These are phyloP conservation scores for Phaffomyces thermotolerans DNA, from an alignment of 805 yeast species.

Conservation along the genomic window DNA sequence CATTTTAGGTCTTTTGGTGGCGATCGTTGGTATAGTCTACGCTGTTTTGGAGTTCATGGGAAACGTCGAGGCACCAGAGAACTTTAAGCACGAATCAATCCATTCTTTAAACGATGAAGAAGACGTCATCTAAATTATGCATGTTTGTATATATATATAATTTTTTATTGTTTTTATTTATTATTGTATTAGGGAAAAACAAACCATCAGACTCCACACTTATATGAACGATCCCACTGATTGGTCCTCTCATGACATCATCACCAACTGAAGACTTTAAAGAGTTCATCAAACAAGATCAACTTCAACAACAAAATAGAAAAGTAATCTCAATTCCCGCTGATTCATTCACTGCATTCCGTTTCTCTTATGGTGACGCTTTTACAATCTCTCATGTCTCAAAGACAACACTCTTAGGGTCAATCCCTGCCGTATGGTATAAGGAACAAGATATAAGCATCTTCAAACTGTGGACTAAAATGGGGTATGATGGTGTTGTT, in stretches of 20 bases:
- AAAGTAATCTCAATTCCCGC: background rate
- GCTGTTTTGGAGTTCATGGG: constrained; percentile 64
- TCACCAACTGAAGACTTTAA: no score
- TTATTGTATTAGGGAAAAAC: no score
- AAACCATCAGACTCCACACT: no score
- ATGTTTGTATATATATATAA: background rate
- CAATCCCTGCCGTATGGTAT: constrained; percentile 52
- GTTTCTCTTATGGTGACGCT: constrained; percentile 47
- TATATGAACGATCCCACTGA: no score
- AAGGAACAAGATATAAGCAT: constrained; percentile 28
- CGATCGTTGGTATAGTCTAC: constrained; percentile 53
- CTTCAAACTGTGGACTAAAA: constrained; percentile 14
- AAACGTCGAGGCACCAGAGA: constrained; percentile 71
- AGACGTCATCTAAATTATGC: constrained; percentile 20
- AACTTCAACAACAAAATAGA: background rate
- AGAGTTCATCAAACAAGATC: background rate
- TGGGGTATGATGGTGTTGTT: constrained; percentile 1
- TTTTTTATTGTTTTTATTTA: background rate
- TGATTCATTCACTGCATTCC: constrained; percentile 53
- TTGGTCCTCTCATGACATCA: no score
- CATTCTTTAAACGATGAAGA: constrained; percentile 29
- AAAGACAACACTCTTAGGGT: constrained; percentile 45
- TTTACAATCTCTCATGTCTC: constrained; percentile 42
- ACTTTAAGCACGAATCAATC: constrained; percentile 55
- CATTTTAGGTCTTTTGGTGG: constrained; percentile 51